These are phyloP conservation scores for Ganoderma meredithae DNA, from an alignment of 1,284 basidiomycete genomes.

Conservation along the genomic window DNA sequence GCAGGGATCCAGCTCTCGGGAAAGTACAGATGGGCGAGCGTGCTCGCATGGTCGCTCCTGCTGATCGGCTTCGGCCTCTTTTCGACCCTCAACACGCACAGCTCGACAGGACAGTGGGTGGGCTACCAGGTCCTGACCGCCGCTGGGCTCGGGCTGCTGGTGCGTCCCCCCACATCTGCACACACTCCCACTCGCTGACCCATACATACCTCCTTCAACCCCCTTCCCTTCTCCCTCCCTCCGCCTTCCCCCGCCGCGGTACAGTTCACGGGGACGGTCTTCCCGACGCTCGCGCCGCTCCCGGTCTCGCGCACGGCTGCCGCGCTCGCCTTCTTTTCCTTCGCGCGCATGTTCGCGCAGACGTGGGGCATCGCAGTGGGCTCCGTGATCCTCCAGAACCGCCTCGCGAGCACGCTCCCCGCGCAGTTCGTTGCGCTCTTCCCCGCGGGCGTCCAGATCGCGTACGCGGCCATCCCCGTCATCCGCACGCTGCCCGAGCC, in stretches of 20 bases:
- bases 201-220: neutral
- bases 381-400: constrained; percentile 30
- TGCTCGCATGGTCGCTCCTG: constrained; percentile 39
- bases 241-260: too few species aligned
- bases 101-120: constrained; percentile 39
- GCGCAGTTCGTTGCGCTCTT: constrained; percentile 27
- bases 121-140: constrained; percentile 35
- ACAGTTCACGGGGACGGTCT: constrained; percentile 24
- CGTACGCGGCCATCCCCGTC: constrained; percentile 42
- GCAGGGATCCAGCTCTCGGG: constrained; percentile 31
- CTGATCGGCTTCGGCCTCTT: constrained; percentile 42
- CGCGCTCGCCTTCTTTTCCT: constrained; percentile 47
- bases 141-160: constrained; percentile 20
- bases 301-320: constrained; percentile 41
- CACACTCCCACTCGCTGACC: too few species aligned
- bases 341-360: constrained; percentile 43
- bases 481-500: constrained; percentile 35
- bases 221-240: too few species aligned
- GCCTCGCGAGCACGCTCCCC: constrained; percentile 23
- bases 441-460: constrained; percentile 34
- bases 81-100: constrained; percentile 35
- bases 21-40: constrained; percentile 39
- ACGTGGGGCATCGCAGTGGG: constrained; percentile 31
- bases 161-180: neutral
- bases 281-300: constrained; percentile 46